Evolutionary conservation across 768 basidiomycete species (phyloP).

Genomic region (Melanogaster broomeanus): DNA sequence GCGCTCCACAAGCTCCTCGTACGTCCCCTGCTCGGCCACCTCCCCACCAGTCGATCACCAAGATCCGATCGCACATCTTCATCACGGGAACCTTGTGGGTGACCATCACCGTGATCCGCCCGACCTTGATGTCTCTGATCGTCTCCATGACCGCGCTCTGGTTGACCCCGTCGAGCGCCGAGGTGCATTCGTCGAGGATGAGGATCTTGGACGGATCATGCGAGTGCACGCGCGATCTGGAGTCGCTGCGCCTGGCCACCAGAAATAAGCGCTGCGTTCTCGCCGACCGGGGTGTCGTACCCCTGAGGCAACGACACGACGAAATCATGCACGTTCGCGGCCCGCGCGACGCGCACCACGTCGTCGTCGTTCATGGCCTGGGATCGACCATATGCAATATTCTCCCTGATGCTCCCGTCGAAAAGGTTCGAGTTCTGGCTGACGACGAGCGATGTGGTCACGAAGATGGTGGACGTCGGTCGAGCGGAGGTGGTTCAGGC

Average conservation of each 20-base stretch:
- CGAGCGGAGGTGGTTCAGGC: conserved; percentile 47
- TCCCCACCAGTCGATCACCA: conserved; percentile 79
- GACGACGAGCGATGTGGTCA: conserved; percentile 82
- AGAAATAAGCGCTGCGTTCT: conserved; percentile 88
- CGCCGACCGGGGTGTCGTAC: conserved; percentile 86
- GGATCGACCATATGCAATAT: conserved; percentile 69
- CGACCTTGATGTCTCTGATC: conserved; percentile 60
- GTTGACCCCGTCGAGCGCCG: conserved; percentile 84
- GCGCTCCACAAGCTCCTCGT: conserved; percentile 64
- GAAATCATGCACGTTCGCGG: conserved; percentile 87
- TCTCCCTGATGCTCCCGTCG: conserved; percentile 82
- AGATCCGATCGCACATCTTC: conserved; percentile 87
- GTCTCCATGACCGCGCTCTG: conserved; percentile 82
- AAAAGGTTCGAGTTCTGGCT: conserved; percentile 88
- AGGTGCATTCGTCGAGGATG: conserved; percentile 95
- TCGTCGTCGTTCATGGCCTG: conserved; percentile 58
- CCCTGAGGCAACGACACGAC: conserved; percentile 76
- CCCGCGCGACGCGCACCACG: conserved; percentile 68
- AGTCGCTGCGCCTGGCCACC: conserved; percentile 95
- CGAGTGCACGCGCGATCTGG: conserved; percentile 90
- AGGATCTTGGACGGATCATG: conserved; percentile 69
- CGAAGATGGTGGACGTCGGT: conserved; percentile 81
- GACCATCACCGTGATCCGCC: conserved; percentile 85
- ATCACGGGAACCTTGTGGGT: conserved; percentile 92
- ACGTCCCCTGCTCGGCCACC: conserved; percentile 78